Evolutionary conservation across 257 asterid genomes (phyloP).

Genomic region (Salvia splendens): DNA sequence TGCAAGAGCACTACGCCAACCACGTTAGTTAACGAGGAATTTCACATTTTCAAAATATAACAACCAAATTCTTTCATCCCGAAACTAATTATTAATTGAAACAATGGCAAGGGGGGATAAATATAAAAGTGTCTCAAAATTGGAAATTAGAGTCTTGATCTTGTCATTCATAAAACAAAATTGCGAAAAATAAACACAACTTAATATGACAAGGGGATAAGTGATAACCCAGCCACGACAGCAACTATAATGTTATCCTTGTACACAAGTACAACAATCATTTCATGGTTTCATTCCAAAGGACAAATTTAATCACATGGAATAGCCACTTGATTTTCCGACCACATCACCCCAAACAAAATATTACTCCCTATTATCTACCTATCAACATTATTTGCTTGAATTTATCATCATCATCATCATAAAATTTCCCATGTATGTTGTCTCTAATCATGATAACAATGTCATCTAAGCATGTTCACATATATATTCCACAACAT

Average conservation of each 20-base stretch:
- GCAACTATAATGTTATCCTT: slow-evolving; percentile 21
- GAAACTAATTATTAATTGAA: no score
- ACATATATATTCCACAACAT: neutral
- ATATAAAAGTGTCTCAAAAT: neutral
- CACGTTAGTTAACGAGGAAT: no score
- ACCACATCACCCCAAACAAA: slow-evolving; percentile 13
- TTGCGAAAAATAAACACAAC: neutral
- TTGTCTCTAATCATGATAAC: slow-evolving; percentile 25
- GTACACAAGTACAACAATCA: slow-evolving; percentile 16
- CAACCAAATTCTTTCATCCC: no score
- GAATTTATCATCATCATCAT: slow-evolving; percentile 21
- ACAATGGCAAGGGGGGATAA: no score
- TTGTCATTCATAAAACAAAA: neutral
- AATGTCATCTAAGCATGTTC: slow-evolving; percentile 6
- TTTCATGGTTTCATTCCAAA: slow-evolving; percentile 24
- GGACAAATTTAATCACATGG: slow-evolving; percentile 28
- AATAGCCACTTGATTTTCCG: slow-evolving; percentile 10
- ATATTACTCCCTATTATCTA: no score
- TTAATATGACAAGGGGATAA: neutral
- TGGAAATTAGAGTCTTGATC: neutral
- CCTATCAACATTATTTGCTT: slow-evolving; percentile 14
- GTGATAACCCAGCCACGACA: no score
- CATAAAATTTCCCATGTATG: neutral
- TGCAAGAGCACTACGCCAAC: no score
- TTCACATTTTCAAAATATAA: no score